A percentile compares a stretch with the other conserved stretches of the same genome.
phyloP scores from a whole-genome alignment of 768 basidiomycete genomes.

The Collybia nuda region DNA sequence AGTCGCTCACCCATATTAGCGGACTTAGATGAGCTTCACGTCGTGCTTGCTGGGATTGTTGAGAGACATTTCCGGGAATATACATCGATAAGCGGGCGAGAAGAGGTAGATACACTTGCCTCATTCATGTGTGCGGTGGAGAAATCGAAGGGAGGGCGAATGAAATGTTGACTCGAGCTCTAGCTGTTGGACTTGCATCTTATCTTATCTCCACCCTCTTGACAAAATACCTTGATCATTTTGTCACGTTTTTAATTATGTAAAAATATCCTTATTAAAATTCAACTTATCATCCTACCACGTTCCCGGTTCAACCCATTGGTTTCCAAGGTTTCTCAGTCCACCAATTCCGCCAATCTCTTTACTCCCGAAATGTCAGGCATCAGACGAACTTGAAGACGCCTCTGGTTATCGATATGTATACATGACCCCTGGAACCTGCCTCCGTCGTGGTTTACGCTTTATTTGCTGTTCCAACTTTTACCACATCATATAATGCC shows the following conservation, averaged over 20 bases:
- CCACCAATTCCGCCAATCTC: no score
- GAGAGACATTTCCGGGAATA: conserved; percentile 73
- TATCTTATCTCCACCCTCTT: not conserved
- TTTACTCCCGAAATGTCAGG: no score
- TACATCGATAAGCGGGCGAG: conserved; percentile 46
- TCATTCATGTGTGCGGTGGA: conserved; percentile 79
- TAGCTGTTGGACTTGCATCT: no score
- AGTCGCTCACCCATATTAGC: conserved; percentile 64
- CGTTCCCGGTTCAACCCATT: not conserved
- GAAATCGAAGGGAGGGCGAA: conserved; percentile 43
- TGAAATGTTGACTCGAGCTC: conserved; percentile 15
- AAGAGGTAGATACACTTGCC: conserved; percentile 81
- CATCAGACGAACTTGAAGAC: no score
- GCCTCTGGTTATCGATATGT: no score
- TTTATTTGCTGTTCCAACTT: no score
- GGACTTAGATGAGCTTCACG: conserved; percentile 68
- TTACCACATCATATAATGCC: no score
- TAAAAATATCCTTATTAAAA: not conserved
- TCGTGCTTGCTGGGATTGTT: conserved; percentile 64
- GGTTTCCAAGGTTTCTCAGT: not conserved
- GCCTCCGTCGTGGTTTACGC: no score
- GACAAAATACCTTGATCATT: not conserved
- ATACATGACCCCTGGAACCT: no score
- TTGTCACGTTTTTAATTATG: not conserved
- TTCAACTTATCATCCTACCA: not conserved